phyloP scores from a whole-genome alignment of 768 basidiomycete genomes.

The Sarcomyxa edulis region DNA sequence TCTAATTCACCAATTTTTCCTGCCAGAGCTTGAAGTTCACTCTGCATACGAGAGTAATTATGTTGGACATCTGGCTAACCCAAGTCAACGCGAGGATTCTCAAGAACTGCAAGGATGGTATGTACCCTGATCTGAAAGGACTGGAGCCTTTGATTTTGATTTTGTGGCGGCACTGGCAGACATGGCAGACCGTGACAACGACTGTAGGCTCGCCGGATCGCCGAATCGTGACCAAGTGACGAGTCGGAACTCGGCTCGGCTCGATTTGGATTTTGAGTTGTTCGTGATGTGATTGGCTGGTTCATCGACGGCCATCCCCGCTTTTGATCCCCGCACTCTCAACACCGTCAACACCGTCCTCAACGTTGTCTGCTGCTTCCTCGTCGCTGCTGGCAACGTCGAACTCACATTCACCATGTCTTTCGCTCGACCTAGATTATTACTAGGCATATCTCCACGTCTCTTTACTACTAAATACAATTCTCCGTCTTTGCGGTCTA shows the following conservation, averaged over 20 bases:
- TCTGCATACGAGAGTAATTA: conserved; percentile 76
- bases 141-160: conserved; percentile 51
- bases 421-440: conserved; percentile 45
- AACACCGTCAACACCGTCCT: no score
- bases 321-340: conserved; percentile 30
- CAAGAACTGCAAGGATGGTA: conserved; percentile 6
- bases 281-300: conserved; percentile 41
- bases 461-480: conserved; percentile 27
- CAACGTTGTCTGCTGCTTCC: no score
- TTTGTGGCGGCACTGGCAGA: conserved; percentile 48
- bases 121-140: conserved; percentile 72
- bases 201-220: no score
- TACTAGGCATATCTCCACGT: conserved; percentile 48
- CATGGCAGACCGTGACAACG: conserved; percentile 28
- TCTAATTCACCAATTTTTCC: conserved; percentile 96
- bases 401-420: conserved; percentile 41
- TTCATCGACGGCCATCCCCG: conserved; percentile 15
- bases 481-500: conserved; percentile 24
- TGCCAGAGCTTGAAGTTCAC: conserved; percentile 86
- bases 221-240: background rate
- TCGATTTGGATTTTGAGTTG: conserved; percentile 26
- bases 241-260: background rate
- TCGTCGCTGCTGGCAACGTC: conserved; percentile 34
- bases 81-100: conserved; percentile 29
- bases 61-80: conserved; percentile 77